Conservation (phyloP, 228 moss, liverwort and hornwort species). For the Sphagnum magellanicum region DNA sequence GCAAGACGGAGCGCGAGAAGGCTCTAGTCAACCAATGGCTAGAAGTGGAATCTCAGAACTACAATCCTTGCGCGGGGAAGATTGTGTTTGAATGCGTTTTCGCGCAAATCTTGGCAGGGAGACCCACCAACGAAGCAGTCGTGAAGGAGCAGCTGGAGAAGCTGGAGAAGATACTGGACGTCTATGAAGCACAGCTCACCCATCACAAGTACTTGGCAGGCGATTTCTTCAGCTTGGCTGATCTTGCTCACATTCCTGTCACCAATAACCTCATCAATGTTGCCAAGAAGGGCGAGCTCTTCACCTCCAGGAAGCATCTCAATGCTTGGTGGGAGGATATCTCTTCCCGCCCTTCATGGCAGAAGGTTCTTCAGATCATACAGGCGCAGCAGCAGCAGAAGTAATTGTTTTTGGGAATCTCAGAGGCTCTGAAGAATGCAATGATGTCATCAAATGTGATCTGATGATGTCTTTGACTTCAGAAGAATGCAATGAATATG, state of each 20-base stretch:
- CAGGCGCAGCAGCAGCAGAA: no score
- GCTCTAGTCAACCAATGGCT: slow-evolving; percentile 36
- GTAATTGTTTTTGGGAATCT: no score
- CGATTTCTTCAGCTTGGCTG: slow-evolving; percentile 17
- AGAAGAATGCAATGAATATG: no score
- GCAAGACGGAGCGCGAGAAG: slow-evolving; percentile 12
- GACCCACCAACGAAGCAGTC: slow-evolving; percentile 5
- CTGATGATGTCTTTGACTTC: no score
- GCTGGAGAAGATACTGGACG: slow-evolving; percentile 16
- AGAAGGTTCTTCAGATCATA: slow-evolving; percentile 2
- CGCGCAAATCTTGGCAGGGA: rapidly evolving
- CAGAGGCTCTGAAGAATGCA: no score
- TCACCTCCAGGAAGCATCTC: slow-evolving; percentile 12
- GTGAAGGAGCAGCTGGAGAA: slow-evolving; percentile 6
- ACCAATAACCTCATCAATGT: slow-evolving; percentile 3
- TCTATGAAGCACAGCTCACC: slow-evolving; percentile 16
- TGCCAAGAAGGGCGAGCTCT: slow-evolving; percentile 1
- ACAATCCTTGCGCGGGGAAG: neutral
- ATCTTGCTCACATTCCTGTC: slow-evolving; percentile 11
- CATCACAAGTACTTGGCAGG: slow-evolving; percentile 22
- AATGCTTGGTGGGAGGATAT: slow-evolving; percentile 17
- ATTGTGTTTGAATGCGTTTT: slow-evolving; percentile 15
- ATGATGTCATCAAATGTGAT: no score
- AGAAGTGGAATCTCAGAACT: slow-evolving; percentile 30
- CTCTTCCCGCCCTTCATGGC: slow-evolving; percentile 15